Percentiles rank a stretch among this genome's conserved stretches.
phyloP scores from a whole-genome alignment of 352 stramenopile genomes.

The Pythium dissotocum region DNA sequence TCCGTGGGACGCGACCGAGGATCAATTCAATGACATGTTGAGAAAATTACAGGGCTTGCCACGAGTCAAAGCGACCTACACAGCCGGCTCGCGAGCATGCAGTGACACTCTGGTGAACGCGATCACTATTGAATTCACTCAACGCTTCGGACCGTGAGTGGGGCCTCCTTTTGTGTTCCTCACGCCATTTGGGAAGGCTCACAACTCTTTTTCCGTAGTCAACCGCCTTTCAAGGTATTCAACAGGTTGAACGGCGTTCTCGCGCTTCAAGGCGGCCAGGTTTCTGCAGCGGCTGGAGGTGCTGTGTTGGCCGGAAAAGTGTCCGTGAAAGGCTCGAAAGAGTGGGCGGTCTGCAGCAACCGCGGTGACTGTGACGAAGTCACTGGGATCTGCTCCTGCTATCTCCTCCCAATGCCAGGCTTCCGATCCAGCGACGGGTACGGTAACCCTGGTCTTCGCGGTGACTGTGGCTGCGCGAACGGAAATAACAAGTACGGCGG shows the following conservation, averaged over 20 bases:
- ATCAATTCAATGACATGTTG: conserved; percentile 59
- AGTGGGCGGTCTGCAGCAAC: conserved; percentile 88
- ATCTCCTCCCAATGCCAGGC: conserved; percentile 64
- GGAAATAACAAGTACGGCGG: conserved; percentile 78
- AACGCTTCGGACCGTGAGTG: conserved; percentile 60
- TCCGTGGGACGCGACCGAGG: conserved; percentile 47
- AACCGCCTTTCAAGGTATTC: conserved; percentile 62
- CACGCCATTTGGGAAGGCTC: background rate
- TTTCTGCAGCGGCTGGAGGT: conserved; percentile 50
- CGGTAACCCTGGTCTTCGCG: conserved; percentile 81
- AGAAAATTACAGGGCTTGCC: conserved; percentile 32
- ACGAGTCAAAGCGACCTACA: conserved; percentile 54
- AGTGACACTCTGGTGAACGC: conserved; percentile 42
- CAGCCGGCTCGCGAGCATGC: conserved; percentile 40
- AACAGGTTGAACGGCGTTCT: conserved; percentile 33
- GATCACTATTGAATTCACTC: conserved; percentile 64
- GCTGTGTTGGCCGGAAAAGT: conserved; percentile 41
- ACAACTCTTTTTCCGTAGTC: conserved; percentile 28
- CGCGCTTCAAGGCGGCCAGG: conserved; percentile 47
- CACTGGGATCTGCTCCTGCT: conserved; percentile 60
- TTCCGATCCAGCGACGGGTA: conserved; percentile 87
- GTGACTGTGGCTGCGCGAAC: conserved; percentile 91
- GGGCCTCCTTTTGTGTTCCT: background rate
- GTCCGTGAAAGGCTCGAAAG: conserved; percentile 82
- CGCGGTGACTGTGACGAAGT: conserved; percentile 82